These are phyloP conservation scores for Cutaneotrichosporon sp. DNA, from an alignment of 1,284 basidiomycete genomes.

Conservation along the genomic window DNA sequence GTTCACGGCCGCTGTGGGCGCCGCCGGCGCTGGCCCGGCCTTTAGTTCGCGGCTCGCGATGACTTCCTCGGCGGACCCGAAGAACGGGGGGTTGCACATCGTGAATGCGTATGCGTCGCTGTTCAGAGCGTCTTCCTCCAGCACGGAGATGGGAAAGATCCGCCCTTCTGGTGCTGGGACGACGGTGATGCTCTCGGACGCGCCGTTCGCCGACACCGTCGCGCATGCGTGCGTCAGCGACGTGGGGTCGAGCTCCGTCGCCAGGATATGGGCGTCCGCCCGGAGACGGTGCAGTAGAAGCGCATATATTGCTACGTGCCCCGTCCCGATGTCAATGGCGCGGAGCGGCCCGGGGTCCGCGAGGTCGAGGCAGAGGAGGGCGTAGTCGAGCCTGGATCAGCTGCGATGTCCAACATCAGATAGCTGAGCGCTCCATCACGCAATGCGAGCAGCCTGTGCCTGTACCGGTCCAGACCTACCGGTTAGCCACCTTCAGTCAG, in stretches of 20 bases:
- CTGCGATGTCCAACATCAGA: too few relatives aligned
- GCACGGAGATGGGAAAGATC: not conserved
- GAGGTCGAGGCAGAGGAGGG: conserved; percentile 69
- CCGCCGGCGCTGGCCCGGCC: conserved; percentile 63
- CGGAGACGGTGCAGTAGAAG: conserved; percentile 67
- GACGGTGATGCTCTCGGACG: conserved; percentile 38
- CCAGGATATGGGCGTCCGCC: conserved; percentile 63
- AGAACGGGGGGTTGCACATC: conserved; percentile 98
- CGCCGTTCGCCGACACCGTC: conserved; percentile 62
- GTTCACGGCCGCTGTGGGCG: conserved; percentile 75
- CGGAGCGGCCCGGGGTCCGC: conserved; percentile 25
- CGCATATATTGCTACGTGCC: conserved; percentile 86
- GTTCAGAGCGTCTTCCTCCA: not conserved
- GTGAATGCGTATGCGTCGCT: conserved; percentile 59
- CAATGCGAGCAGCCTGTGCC: too few relatives aligned
- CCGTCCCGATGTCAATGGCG: conserved; percentile 71
- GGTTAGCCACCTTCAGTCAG: conserved; percentile 42
- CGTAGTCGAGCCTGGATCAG: conserved; percentile 68
- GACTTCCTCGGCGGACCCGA: conserved; percentile 70
- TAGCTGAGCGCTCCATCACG: too few relatives aligned
- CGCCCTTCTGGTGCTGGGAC: not conserved
- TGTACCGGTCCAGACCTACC: conserved; percentile 28
- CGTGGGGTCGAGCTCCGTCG: conserved; percentile 66
- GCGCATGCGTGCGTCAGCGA: conserved; percentile 61
- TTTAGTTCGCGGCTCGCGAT: conserved; percentile 64